Base-by-base conservation (phyloP, 768 basidiomycete genomes). In the Gloeopeniophorella convolvens region DNA sequence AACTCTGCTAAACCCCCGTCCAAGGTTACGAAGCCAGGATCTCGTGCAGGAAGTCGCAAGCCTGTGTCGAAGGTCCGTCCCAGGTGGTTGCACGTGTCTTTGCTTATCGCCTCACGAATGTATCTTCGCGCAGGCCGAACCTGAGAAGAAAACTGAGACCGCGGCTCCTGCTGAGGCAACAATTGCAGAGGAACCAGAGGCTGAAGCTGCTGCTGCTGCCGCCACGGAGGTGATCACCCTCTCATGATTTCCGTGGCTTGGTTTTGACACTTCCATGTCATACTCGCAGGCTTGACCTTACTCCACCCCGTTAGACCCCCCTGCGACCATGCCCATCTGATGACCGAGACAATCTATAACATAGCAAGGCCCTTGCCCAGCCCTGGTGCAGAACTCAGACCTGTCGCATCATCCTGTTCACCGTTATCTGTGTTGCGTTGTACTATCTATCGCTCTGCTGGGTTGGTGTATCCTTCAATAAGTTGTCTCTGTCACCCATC, bases 51-150 rank as follows among this genome's bases (percentile, higher is more conserved):
- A 33, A 55, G 51, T 34, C 56, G 52, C 44, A 70, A 70, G 59
- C 68, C 68, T 3, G 64, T 65, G 3, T 68, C 66, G 12, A 64
- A 65, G 59, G 67, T 61, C 27, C 35, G 58, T 56, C 48, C 28
- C 15, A 20, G 56, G 51, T 15, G 49, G 50, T 16, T 54, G 56
- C 24, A 52, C 59, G 24, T 54, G 8, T 37, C 12, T 46, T 15
- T 15, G 21, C 24, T 32, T 45, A n/a, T 32, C 21, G 31, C 27
- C 31, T 10, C 4, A 39, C 11, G 28, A 28, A 16, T 37, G 35
- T 32, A n/a, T 41, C 15, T 27, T 42, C 33, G 31, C 23, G 21
- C 21, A 59, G 56, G 56, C 51, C 3, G 56, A 50, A 15, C 47
- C 35, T n/a, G 55, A 51, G 34, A 57, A 46, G 30, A 57, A 49